A percentile compares a stretch with the other conserved stretches of the same genome.
Conservation (phyloP, 192 early-diverging fungal species). For the Umbelopsis sp. region DNA sequence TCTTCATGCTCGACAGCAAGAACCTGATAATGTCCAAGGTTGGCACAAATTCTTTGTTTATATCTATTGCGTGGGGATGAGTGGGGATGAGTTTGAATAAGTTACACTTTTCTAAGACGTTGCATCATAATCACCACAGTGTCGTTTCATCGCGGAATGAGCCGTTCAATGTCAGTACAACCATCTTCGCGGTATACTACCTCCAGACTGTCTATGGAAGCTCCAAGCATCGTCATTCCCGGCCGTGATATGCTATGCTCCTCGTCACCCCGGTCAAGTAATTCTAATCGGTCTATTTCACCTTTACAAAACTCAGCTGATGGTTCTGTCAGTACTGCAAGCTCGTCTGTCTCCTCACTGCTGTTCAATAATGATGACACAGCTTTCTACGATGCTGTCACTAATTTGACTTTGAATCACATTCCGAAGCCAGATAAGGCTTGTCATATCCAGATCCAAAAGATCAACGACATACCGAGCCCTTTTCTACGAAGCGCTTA, state of each 20-base stretch:
- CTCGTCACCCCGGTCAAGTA: not conserved
- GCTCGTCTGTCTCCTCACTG: not conserved
- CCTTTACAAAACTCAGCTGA: not conserved
- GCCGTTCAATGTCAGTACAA: constrained; percentile 8
- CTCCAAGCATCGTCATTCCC: not conserved
- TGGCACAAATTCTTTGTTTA: not conserved
- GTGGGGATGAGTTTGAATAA: too few relatives aligned
- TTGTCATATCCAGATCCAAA: constrained; percentile 18
- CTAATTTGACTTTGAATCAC: not conserved
- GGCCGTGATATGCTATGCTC: not conserved
- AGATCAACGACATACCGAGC: constrained; percentile 16
- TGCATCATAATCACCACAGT: too few relatives aligned
- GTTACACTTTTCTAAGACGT: too few relatives aligned
- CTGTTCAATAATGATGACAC: constrained; percentile 4
- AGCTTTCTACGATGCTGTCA: constrained; percentile 7
- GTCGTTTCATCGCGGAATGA: not conserved
- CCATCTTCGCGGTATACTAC: not conserved
- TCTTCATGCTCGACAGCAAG: not conserved
- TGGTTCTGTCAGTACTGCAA: not conserved
- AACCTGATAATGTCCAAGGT: not conserved
- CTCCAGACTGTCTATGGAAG: not conserved
- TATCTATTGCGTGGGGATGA: too few relatives aligned
- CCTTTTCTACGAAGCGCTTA: not conserved
- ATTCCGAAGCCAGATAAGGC: not conserved
- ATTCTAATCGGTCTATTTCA: not conserved